These are phyloP conservation scores for Microbotryum saponariae DNA, from an alignment of 1,284 basidiomycete species.

Conservation along the genomic window DNA sequence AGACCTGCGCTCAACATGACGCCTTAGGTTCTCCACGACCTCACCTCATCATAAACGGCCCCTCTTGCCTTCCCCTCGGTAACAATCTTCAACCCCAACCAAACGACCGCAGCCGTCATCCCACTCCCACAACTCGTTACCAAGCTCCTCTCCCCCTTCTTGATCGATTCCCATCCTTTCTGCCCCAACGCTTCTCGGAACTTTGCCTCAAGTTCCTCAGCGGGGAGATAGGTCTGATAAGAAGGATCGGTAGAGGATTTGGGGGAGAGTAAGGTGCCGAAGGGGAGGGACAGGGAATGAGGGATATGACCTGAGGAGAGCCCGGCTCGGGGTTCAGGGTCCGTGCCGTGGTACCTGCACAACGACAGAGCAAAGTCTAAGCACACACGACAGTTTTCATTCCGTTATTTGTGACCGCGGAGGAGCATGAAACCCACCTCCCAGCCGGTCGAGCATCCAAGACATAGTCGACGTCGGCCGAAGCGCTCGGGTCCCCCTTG, in stretches of 20 bases:
- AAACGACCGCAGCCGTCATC: constrained; percentile 91
- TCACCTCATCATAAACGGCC: constrained; percentile 75
- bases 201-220: constrained; percentile 53
- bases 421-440: constrained; percentile 48
- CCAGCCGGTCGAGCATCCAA: constrained; percentile 77
- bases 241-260: constrained; percentile 39
- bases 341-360: constrained; percentile 51
- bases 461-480: constrained; percentile 56
- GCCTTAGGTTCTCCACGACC: constrained; percentile 30
- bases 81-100: constrained; percentile 67
- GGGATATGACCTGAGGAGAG: constrained; percentile 92
- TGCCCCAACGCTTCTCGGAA: constrained; percentile 56
- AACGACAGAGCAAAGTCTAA: background rate
- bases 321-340: constrained; percentile 81
- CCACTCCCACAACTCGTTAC: constrained; percentile 54
- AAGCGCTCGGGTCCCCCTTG: constrained; percentile 30
- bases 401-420: too few relatives aligned
- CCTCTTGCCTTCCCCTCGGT: constrained; percentile 51
- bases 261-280: constrained; percentile 63
- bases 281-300: constrained; percentile 73
- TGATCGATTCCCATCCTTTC: constrained; percentile 49
- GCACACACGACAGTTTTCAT: too few relatives aligned
- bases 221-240: constrained; percentile 60
- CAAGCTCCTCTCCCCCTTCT: constrained; percentile 54
- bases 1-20: background rate